phyloP scores from a whole-genome alignment of 305 asterid genomes.

The Petunia hybrid region DNA sequence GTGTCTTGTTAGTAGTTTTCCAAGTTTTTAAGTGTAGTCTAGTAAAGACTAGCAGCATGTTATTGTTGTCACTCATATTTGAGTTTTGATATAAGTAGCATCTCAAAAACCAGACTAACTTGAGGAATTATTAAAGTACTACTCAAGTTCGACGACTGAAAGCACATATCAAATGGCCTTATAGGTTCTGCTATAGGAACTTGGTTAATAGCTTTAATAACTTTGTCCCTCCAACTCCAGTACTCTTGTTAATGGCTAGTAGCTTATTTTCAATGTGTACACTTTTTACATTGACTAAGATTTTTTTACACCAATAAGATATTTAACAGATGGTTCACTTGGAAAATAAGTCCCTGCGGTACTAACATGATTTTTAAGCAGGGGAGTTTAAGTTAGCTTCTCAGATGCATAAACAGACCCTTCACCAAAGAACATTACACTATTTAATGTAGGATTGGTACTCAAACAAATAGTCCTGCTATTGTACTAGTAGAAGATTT shows the following conservation, averaged over 20 bases:
- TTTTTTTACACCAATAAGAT: slow-evolving; percentile 52
- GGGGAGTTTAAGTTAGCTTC: slow-evolving; percentile 36
- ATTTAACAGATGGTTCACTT: slow-evolving; percentile 51
- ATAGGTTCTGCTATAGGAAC: slow-evolving; percentile 39
- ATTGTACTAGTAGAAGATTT: too few species aligned
- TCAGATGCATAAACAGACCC: slow-evolving; percentile 17
- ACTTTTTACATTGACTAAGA: slow-evolving; percentile 42
- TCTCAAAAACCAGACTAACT: slow-evolving; percentile 46
- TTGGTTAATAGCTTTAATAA: slow-evolving; percentile 38
- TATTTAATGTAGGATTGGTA: slow-evolving; percentile 26
- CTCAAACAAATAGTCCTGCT: slow-evolving; percentile 34
- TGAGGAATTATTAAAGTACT: slow-evolving; percentile 33
- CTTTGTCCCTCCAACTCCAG: slow-evolving; percentile 58
- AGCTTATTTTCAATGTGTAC: slow-evolving; percentile 44
- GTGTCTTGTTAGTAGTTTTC: too few species aligned
- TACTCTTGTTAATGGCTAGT: slow-evolving; percentile 37
- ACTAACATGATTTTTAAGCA: slow-evolving; percentile 38
- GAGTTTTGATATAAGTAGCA: too few species aligned
- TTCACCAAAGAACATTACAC: slow-evolving; percentile 36
- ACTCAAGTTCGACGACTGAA: slow-evolving; percentile 28
- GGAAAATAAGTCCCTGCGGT: slow-evolving; percentile 30
- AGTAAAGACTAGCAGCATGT: too few species aligned
- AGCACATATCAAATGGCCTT: slow-evolving; percentile 49
- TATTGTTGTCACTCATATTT: too few species aligned
- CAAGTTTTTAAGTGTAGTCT: too few species aligned